A percentile compares a stretch with the other conserved stretches of the same genome.
These are phyloP conservation scores for Drosera capensis DNA, from an alignment of 148 eudicot genomes.

Conservation along the genomic window DNA sequence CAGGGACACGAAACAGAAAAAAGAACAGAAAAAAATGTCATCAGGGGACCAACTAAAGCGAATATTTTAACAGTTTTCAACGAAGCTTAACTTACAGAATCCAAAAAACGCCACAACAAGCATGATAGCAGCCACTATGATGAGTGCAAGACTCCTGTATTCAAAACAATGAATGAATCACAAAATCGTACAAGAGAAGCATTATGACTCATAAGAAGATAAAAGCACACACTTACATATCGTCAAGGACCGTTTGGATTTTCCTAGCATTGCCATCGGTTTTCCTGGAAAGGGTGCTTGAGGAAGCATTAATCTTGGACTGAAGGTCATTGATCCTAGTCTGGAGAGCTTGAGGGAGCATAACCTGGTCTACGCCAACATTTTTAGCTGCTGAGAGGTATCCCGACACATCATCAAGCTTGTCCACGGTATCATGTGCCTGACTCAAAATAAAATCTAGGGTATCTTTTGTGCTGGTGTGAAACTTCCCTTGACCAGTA, in stretches of 20 bases:
- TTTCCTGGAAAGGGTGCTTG: slow-evolving; percentile 31
- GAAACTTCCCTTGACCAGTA: slow-evolving; percentile 77
- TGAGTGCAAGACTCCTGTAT: slow-evolving; percentile 51
- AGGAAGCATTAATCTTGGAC: slow-evolving; percentile 24
- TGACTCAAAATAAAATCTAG: slow-evolving; percentile 45
- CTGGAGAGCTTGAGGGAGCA: slow-evolving; percentile 36
- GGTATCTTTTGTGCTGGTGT: slow-evolving; percentile 36
- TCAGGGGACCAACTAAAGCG: not conserved
- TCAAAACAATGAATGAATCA: too few species aligned
- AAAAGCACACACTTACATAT: slow-evolving; percentile 38
- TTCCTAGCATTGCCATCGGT: slow-evolving; percentile 33
- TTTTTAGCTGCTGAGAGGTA: slow-evolving; percentile 48
- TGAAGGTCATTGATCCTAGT: slow-evolving; percentile 42
- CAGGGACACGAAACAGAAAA: slow-evolving; percentile 10
- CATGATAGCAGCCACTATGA: slow-evolving; percentile 70
- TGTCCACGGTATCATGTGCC: slow-evolving; percentile 40
- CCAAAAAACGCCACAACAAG: slow-evolving; percentile 61
- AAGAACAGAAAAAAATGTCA: not conserved
- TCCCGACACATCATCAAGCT: slow-evolving; percentile 43
- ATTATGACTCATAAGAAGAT: not conserved
- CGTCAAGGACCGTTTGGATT: slow-evolving; percentile 28
- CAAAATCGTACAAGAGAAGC: not conserved
- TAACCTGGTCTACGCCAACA: slow-evolving; percentile 29
- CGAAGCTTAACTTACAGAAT: slow-evolving; percentile 43
- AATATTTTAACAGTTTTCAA: not conserved